phyloP scores from a whole-genome alignment of 1,284 basidiomycete genomes.

The Amylostereum areolatum region DNA sequence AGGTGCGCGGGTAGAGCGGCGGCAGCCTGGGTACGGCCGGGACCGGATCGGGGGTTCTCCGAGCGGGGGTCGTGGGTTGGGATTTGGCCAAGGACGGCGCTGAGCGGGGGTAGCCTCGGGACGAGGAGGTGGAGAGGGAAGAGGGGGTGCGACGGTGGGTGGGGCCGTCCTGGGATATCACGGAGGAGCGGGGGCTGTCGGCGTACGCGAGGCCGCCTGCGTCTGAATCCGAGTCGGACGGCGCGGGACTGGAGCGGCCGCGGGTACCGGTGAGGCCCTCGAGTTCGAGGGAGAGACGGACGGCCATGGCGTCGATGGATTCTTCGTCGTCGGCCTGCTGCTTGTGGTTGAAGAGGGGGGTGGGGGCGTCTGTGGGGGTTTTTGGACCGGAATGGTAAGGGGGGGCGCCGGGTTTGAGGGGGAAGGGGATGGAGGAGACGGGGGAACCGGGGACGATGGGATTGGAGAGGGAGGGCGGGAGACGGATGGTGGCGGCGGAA shows the following conservation, averaged over 20 bases:
- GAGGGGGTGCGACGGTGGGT: slow-evolving; percentile 18
- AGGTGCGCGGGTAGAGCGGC: not conserved
- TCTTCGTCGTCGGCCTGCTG: slow-evolving; percentile 14
- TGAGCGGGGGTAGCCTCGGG: slow-evolving; percentile 6
- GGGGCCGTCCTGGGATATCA: not conserved
- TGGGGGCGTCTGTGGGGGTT: slow-evolving; percentile 19
- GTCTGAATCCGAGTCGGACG: slow-evolving; percentile 12
- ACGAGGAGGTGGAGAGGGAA: slow-evolving; percentile 18
- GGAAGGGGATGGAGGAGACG: slow-evolving; percentile 32
- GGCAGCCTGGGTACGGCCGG: no score
- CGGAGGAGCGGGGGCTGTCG: slow-evolving; percentile 10
- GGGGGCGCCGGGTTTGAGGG: slow-evolving; percentile 7
- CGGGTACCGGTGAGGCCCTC: not conserved
- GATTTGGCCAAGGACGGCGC: no score
- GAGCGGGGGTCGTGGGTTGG: no score
- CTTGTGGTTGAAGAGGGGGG: slow-evolving; percentile 41
- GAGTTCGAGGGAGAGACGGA: not conserved
- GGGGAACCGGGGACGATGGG: slow-evolving; percentile 26
- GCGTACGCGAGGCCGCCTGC: slow-evolving; percentile 23
- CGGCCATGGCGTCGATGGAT: slow-evolving; percentile 18
- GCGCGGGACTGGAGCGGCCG: not conserved
- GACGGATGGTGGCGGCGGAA: not conserved
- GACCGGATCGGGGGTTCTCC: no score
- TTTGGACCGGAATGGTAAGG: slow-evolving; percentile 30
- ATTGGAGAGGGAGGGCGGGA: slow-evolving; percentile 1